These are phyloP conservation scores for Inonotus hispidus DNA, from an alignment of 1,284 basidiomycete species.

Conservation along the genomic window DNA sequence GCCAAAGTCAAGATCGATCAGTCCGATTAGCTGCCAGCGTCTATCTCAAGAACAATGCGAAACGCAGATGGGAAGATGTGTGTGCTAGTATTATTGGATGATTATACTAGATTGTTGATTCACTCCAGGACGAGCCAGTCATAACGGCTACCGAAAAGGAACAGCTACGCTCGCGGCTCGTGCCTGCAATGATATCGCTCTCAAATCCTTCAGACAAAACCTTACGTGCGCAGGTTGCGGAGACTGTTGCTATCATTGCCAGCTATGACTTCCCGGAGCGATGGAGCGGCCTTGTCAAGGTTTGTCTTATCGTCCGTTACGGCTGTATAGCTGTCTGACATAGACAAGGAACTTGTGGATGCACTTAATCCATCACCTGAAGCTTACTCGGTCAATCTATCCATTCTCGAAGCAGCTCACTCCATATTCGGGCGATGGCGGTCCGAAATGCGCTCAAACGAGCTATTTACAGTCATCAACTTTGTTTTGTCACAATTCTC, in stretches of 20 bases:
- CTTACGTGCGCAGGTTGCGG: constrained; percentile 80
- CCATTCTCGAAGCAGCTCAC: constrained; percentile 90
- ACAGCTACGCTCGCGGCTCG: constrained; percentile 60
- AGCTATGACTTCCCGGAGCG: constrained; percentile 80
- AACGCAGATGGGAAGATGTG: constrained; percentile 83
- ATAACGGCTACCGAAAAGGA: constrained; percentile 64
- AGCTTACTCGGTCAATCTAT: constrained; percentile 79
- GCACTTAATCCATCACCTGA: constrained; percentile 54
- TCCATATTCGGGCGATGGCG: constrained; percentile 95
- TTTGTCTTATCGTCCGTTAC: constrained; percentile 36
- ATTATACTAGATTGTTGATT: constrained; percentile 2
- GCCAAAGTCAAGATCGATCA: constrained; percentile 59
- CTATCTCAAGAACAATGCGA: constrained; percentile 86
- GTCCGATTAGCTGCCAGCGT: constrained; percentile 79
- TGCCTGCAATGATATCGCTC: constrained; percentile 80
- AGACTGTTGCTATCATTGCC: constrained; percentile 84
- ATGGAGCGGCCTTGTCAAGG: constrained; percentile 85
- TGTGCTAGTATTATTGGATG: constrained; percentile 24
- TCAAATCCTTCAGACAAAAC: constrained; percentile 61
- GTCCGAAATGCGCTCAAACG: constrained; percentile 82
- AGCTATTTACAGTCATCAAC: constrained; percentile 90
- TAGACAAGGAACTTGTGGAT: constrained; percentile 69
- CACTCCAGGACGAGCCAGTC: constrained; percentile 53
- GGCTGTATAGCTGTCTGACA: not conserved
- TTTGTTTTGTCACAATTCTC: constrained; percentile 84